Conservation (phyloP, 2,329 filamentous ascomycete species). For the Apiospora sp. region DNA sequence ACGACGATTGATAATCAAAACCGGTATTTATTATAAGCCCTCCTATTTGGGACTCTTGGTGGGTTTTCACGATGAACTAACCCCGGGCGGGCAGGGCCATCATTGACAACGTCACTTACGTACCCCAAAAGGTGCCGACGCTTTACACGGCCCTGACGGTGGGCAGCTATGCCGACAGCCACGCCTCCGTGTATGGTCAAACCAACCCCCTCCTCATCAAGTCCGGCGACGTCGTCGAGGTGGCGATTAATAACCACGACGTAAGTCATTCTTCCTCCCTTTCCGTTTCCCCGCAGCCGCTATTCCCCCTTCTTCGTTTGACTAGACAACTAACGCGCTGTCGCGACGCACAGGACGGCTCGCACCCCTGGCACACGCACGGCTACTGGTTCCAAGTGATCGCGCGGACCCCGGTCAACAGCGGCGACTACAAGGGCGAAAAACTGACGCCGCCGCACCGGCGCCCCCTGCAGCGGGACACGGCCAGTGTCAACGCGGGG, state of each 20-base stretch:
- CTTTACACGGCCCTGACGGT: slow-evolving; percentile 78
- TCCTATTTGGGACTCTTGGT: neutral
- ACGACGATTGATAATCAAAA: neutral
- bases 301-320: too few relatives aligned
- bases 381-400: slow-evolving; percentile 66
- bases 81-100: slow-evolving; percentile 54
- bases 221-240: slow-evolving; percentile 71
- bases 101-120: slow-evolving; percentile 82
- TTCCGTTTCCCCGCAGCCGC: too few relatives aligned
- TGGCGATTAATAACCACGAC: slow-evolving; percentile 80
- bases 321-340: too few relatives aligned
- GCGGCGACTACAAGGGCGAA: neutral
- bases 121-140: slow-evolving; percentile 76
- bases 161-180: slow-evolving; percentile 60
- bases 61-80: neutral
- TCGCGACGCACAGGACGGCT: slow-evolving; percentile 56
- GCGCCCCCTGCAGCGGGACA: neutral
- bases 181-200: slow-evolving; percentile 71
- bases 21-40: neutral
- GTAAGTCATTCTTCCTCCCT: neutral
- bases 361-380: slow-evolving; percentile 72
- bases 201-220: slow-evolving; percentile 74
- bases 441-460: neutral
- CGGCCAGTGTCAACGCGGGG: slow-evolving; percentile 19
- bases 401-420: slow-evolving; percentile 27